Percentiles rank a stretch among this genome's conserved stretches.
phyloP scores from a whole-genome alignment of 2,329 filamentous ascomycete species.

The Ascochyta fabae region DNA sequence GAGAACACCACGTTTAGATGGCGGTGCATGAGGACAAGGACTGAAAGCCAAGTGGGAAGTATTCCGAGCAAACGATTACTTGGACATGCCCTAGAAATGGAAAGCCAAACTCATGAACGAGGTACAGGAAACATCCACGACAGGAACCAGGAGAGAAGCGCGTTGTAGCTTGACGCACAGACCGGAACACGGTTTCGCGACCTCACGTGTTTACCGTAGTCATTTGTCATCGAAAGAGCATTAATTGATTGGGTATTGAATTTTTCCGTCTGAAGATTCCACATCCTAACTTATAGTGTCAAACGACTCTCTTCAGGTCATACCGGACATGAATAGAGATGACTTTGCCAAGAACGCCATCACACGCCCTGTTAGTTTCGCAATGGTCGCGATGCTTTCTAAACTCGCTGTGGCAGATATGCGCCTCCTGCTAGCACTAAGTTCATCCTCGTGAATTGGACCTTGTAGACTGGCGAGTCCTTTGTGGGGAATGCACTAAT shows the following conservation, averaged over 20 bases:
- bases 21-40: neutral
- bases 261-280: neutral
- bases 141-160: neutral
- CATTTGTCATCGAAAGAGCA: neutral
- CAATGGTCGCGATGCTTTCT: neutral
- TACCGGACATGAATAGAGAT: neutral
- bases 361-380: neutral
- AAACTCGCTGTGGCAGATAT: conserved; percentile 58
- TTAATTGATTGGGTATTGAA: conserved; percentile 1
- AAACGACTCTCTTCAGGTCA: neutral
- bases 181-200: conserved; percentile 5
- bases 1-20: neutral
- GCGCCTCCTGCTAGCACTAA: conserved; percentile 83
- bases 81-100: neutral
- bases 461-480: conserved; percentile 92
- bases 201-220: neutral
- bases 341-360: conserved; percentile 1
- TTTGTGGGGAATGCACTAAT: conserved; percentile 95
- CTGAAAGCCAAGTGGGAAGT: neutral
- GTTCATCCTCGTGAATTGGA: conserved; percentile 95
- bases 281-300: neutral
- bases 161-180: conserved; percentile 5
- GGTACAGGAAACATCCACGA: neutral
- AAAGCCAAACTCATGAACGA: neutral
- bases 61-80: neutral